Base-by-base conservation (phyloP, 2,329 filamentous ascomycete genomes). In the Fusarium sp. region DNA sequence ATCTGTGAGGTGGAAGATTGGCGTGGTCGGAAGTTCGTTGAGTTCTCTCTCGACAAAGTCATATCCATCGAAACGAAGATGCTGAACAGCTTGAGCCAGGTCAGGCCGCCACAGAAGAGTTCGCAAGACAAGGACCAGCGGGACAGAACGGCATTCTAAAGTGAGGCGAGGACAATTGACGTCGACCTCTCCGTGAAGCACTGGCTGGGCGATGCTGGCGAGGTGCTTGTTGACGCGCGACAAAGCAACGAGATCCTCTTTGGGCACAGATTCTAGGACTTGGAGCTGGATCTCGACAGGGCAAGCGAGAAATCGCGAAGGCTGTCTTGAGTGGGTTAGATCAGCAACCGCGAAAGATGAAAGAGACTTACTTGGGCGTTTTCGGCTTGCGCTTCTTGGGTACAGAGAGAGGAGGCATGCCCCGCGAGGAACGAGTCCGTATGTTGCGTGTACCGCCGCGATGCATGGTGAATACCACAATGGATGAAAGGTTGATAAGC, bases 21-120 rank as follows among this genome's bases (percentile, higher is more conserved):
- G 36, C 1, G 55, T 36, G 1, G 7, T 28, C 2, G 64, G 52
- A 6, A 45, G 20, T 2, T 8, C 3, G 7, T 65, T 18, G 1
- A n/a, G 4, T 2, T 14, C 18, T 12, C n/a, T 15, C 8, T 35
- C 13, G 3, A 28, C 48, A 22, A 49, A 45, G 1, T 36, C n/a
- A 3, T 22, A 31, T 6, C 47, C 62, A 20, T 67, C 55, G 10
- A 69, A 36, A 3, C 38, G 41, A 1, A 69, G 42, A 11, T 18
- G 18, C 10, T 28, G 24, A n/a, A 61, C 62, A 28, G 18, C 26
- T 8, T 35, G 14, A n/a, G 41, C 39, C 20, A 69, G 17, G 15
- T 55, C 28, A 8, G 52, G 60, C 5, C 26, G 36, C 1, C 39
- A 20, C 17, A 67, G 39, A 24, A 67, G 65, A 31, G 39, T 67